Conservation (phyloP, 2,329 filamentous ascomycete species). For the Coniosporium tulheliwenetii region DNA sequence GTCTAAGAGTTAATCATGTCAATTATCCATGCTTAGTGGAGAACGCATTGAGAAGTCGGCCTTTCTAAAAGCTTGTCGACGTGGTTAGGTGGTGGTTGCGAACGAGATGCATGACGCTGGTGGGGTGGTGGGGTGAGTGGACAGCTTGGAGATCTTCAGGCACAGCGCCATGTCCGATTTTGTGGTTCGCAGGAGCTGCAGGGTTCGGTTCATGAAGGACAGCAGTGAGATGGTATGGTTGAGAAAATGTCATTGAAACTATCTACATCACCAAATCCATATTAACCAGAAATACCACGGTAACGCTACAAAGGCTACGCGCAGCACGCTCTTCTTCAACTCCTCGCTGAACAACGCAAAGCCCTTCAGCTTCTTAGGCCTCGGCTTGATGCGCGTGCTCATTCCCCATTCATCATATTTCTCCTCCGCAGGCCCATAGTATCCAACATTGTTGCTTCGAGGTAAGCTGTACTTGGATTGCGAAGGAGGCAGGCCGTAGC, state of each 20-base stretch:
- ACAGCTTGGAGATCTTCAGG: no score
- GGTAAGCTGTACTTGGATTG: slow-evolving; percentile 13
- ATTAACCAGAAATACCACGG: slow-evolving; percentile 52
- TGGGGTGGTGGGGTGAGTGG: no score
- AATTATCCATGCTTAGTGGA: no score
- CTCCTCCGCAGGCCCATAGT: slow-evolving; percentile 16
- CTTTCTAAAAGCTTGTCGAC: no score
- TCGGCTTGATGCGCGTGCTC: background rate
- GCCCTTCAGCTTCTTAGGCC: slow-evolving; percentile 3
- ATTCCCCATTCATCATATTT: slow-evolving; percentile 7
- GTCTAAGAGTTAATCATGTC: no score
- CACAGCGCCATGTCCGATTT: no score
- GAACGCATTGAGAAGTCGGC: no score
- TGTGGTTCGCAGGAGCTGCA: no score
- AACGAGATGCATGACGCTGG: no score
- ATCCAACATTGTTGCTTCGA: slow-evolving; percentile 26
- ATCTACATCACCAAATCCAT: slow-evolving; percentile 37
- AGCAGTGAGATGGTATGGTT: no score
- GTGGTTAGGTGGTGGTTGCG: no score
- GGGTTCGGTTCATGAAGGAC: no score
- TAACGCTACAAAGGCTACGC: slow-evolving; percentile 47
- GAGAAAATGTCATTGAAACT: background rate
- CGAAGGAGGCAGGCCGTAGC: slow-evolving; percentile 13
- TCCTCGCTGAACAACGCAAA: slow-evolving; percentile 25
- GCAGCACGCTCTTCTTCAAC: slow-evolving; percentile 43